Percentiles rank a stretch among this genome's conserved stretches.
These are phyloP conservation scores for Aspergillus sp. DNA, from an alignment of 2,329 filamentous ascomycete species.

Conservation along the genomic window DNA sequence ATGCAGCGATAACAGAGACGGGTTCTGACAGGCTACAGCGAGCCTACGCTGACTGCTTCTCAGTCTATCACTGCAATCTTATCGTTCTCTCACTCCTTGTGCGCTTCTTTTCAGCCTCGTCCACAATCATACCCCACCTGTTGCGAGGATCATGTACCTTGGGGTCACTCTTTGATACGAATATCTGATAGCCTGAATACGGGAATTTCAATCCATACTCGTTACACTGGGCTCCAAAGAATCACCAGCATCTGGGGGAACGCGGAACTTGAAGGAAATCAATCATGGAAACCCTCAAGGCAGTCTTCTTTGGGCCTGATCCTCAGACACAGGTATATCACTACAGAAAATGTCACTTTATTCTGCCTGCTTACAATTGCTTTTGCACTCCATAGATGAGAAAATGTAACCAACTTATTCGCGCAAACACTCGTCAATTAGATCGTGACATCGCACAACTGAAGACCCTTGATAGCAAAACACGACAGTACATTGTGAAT, in stretches of 20 bases:
- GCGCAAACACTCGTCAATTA: conserved; percentile 84
- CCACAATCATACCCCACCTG: neutral
- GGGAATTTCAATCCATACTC: too few species aligned
- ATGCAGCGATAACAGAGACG: neutral
- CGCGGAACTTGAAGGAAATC: too few species aligned
- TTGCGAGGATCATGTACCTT: conserved; percentile 1
- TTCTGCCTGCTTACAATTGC: conserved; percentile 4
- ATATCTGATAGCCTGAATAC: too few species aligned
- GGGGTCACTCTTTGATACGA: neutral
- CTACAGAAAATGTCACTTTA: neutral
- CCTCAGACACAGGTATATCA: conserved; percentile 78
- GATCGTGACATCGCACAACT: conserved; percentile 84
- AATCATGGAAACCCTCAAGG: conserved; percentile 79
- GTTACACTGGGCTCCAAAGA: too few species aligned
- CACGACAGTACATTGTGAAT: conserved; percentile 76
- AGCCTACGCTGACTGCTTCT: neutral
- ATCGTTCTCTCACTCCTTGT: neutral
- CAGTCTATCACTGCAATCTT: neutral
- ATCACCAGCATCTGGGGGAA: too few species aligned
- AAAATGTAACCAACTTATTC: conserved; percentile 90
- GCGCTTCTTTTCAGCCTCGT: neutral
- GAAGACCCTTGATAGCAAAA: conserved; percentile 75
- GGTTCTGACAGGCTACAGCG: neutral
- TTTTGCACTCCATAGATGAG: conserved; percentile 62
- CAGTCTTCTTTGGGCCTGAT: conserved; percentile 86